These are phyloP conservation scores for Fusarium circinatum DNA, from an alignment of 2,329 filamentous ascomycete species.

Conservation along the genomic window DNA sequence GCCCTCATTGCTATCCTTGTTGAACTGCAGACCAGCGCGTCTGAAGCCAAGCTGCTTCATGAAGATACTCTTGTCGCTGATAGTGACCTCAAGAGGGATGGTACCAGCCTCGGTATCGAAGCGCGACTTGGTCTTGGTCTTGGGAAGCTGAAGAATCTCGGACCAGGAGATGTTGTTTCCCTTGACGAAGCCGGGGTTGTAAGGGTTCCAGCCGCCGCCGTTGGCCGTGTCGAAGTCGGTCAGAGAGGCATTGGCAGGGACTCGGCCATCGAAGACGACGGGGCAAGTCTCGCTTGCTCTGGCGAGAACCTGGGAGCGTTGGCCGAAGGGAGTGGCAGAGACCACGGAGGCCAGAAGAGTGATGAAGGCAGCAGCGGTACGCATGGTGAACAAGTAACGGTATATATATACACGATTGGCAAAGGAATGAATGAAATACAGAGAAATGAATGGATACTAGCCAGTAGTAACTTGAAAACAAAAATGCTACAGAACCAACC, in stretches of 20 bases:
- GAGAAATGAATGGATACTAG: constrained; percentile 32
- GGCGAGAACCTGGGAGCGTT: neutral
- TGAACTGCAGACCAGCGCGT: constrained; percentile 54
- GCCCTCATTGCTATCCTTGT: constrained; percentile 54
- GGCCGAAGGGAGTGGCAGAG: constrained; percentile 25
- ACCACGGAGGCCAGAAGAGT: constrained; percentile 29
- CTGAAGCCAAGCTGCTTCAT: constrained; percentile 68
- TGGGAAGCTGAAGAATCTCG: constrained; percentile 59
- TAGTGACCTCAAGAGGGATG: constrained; percentile 63
- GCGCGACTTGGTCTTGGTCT: constrained; percentile 50
- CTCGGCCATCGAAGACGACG: constrained; percentile 59
- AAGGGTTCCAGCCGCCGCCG: constrained; percentile 51
- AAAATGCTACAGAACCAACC: neutral
- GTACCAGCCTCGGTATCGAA: constrained; percentile 51
- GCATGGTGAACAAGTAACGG: constrained; percentile 25
- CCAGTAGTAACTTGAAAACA: constrained; percentile 28
- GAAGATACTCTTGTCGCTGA: constrained; percentile 70
- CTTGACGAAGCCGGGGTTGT: constrained; percentile 63
- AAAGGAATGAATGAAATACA: constrained; percentile 17
- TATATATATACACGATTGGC: neutral
- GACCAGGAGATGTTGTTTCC: constrained; percentile 64
- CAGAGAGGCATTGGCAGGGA: constrained; percentile 51
- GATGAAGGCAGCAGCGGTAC: constrained; percentile 23
- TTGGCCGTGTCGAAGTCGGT: constrained; percentile 55
- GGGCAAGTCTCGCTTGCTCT: constrained; percentile 31